phyloP scores from a whole-genome alignment of 306 rosid species.

The Bauhinia variegata region DNA sequence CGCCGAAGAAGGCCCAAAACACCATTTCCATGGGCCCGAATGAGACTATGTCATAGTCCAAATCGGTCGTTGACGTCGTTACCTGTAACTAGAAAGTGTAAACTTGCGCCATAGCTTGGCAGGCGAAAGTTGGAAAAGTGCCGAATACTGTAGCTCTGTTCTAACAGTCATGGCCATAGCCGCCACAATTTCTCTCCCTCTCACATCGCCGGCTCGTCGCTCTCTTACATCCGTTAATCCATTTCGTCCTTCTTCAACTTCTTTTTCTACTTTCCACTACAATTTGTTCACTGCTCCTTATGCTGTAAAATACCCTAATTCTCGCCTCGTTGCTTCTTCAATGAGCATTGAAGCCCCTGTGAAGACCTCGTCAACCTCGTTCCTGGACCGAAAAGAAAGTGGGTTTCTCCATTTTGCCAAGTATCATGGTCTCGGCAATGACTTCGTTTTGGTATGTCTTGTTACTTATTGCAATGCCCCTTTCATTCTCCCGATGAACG shows the following conservation, averaged over 20 bases:
- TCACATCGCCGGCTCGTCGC: constrained; percentile 50
- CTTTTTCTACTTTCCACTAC: constrained; percentile 23
- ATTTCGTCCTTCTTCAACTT: constrained; percentile 32
- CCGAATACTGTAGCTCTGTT: not conserved
- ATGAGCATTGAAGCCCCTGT: constrained; percentile 66
- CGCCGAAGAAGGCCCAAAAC: no score
- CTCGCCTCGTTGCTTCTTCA: constrained; percentile 51
- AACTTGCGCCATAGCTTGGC: not conserved
- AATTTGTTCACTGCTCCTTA: constrained; percentile 27
- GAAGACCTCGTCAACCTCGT: constrained; percentile 51
- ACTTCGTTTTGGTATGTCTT: constrained; percentile 74
- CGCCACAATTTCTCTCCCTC: constrained; percentile 57
- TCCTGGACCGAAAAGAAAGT: constrained; percentile 54
- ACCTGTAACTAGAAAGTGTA: no score
- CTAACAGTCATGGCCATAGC: constrained; percentile 58
- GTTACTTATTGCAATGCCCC: not conserved
- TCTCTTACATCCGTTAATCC: constrained; percentile 33
- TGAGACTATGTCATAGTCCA: no score
- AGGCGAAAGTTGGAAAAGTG: not conserved
- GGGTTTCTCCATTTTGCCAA: constrained; percentile 80
- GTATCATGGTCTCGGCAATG: constrained; percentile 94
- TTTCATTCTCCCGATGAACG: not conserved
- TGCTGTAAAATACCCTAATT: constrained; percentile 36
- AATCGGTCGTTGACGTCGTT: no score
- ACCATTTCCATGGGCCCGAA: no score